Evolutionary conservation across 805 yeast genomes (phyloP).

Genomic region (Lachancea quebecensis): DNA sequence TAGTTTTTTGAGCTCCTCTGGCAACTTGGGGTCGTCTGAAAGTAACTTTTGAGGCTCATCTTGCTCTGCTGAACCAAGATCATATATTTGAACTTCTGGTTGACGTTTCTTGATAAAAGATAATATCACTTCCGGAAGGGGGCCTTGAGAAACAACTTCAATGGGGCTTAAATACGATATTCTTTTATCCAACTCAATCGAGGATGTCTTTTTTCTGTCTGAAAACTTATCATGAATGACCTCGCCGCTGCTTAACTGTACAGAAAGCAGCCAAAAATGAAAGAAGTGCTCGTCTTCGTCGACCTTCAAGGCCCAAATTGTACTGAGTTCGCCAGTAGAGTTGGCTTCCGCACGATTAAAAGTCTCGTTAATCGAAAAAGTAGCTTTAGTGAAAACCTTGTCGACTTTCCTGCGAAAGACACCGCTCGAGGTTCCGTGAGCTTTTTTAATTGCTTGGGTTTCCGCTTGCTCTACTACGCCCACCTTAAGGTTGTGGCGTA

Average conservation of each 20-base stretch:
- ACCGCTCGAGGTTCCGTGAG: conserved; percentile 40
- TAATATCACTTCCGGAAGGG: conserved; percentile 27
- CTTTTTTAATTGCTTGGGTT: conserved; percentile 63
- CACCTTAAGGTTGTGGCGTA: conserved; percentile 68
- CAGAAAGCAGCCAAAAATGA: conserved; percentile 35
- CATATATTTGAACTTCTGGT: conserved; percentile 19
- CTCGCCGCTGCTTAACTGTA: conserved; percentile 73
- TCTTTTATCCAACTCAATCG: conserved; percentile 68
- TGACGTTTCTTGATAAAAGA: conserved; percentile 32
- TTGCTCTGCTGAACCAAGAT: neutral
- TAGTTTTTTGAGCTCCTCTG: conserved; percentile 23
- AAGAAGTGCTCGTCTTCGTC: conserved; percentile 17
- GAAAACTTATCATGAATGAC: conserved; percentile 62
- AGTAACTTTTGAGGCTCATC: conserved; percentile 11
- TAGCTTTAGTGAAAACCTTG: conserved; percentile 72
- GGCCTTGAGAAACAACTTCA: conserved; percentile 46
- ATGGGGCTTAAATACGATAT: conserved; percentile 67
- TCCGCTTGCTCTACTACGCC: conserved; percentile 86
- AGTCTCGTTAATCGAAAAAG: conserved; percentile 42
- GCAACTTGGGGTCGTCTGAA: conserved; percentile 20
- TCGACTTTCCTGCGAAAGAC: conserved; percentile 66
- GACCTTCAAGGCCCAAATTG: conserved; percentile 24
- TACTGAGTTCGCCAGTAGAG: conserved; percentile 22
- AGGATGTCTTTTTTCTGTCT: conserved; percentile 41
- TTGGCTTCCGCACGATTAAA: conserved; percentile 45